Evolutionary conservation across 2,329 filamentous ascomycete species (phyloP).

Genomic region (Curvularia lunata): DNA sequence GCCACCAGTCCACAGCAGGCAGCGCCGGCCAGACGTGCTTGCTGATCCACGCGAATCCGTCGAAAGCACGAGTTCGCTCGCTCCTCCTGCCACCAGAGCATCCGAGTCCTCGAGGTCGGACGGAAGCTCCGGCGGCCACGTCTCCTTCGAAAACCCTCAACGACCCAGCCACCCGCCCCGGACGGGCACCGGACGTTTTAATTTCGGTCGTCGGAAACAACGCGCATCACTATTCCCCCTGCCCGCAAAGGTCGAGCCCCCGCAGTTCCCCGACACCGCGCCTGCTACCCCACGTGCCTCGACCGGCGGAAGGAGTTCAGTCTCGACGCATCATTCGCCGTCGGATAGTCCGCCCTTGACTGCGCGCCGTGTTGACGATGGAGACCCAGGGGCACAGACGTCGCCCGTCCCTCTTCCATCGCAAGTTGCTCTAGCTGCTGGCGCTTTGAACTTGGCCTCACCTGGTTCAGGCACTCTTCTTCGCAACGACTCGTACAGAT

Average conservation of each 20-base stretch:
- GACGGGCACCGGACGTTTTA: slow-evolving; percentile 71
- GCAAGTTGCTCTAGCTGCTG: slow-evolving; percentile 59
- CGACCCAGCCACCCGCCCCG: slow-evolving; percentile 62
- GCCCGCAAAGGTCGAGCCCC: slow-evolving; percentile 71
- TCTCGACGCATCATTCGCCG: slow-evolving; percentile 43
- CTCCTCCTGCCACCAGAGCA: slow-evolving; percentile 68
- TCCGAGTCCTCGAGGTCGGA: slow-evolving; percentile 93
- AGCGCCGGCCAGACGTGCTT: slow-evolving; percentile 53
- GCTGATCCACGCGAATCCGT: slow-evolving; percentile 68
- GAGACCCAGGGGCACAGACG: slow-evolving; percentile 36
- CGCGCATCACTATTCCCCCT: slow-evolving; percentile 83
- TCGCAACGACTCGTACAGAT: slow-evolving; percentile 67
- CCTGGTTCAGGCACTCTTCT: slow-evolving; percentile 56
- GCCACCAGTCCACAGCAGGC: slow-evolving; percentile 67
- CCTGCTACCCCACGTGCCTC: slow-evolving; percentile 56
- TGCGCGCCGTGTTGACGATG: slow-evolving; percentile 39
- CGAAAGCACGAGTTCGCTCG: slow-evolving; percentile 66
- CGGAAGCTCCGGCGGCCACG: slow-evolving; percentile 68
- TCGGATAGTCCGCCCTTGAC: slow-evolving; percentile 49
- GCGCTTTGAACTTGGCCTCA: slow-evolving; percentile 55
- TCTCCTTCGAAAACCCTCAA: slow-evolving; percentile 45
- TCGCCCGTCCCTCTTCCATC: slow-evolving; percentile 57
- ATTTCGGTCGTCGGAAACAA: slow-evolving; percentile 73
- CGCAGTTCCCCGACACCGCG: slow-evolving; percentile 53
- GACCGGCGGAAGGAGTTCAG: slow-evolving; percentile 47